Percentiles rank a stretch among this genome's conserved stretches.
These are phyloP conservation scores for Nakazawaea peltata DNA, from an alignment of 805 yeast genomes.

Conservation along the genomic window DNA sequence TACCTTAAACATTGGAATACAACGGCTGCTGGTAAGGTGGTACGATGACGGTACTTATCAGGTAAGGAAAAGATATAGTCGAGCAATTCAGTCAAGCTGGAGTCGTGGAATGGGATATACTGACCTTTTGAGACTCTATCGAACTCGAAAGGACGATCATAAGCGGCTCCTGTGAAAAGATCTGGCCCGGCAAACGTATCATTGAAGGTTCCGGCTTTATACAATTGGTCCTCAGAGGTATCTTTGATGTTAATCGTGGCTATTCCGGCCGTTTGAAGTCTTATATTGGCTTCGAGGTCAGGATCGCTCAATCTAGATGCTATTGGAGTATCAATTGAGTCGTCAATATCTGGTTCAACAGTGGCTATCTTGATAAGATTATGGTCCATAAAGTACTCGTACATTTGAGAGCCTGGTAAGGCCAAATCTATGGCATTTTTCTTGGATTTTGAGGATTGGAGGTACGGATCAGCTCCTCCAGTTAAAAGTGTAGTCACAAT, in stretches of 20 bases:
- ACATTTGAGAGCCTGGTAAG: slow-evolving; percentile 46
- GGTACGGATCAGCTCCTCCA: slow-evolving; percentile 55
- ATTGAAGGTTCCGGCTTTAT: slow-evolving; percentile 21
- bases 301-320: slow-evolving; percentile 14
- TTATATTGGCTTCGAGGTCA: slow-evolving; percentile 26
- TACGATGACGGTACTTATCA: slow-evolving; percentile 35
- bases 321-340: slow-evolving; percentile 9
- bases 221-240: slow-evolving; percentile 13
- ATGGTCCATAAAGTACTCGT: slow-evolving; percentile 34
- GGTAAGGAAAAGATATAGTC: slow-evolving; percentile 40
- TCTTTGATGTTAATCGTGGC: slow-evolving; percentile 15
- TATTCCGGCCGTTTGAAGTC: slow-evolving; percentile 31
- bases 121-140: slow-evolving; percentile 47
- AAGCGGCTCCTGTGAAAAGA: slow-evolving; percentile 3
- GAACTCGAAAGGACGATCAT: slow-evolving; percentile 42
- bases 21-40: slow-evolving; percentile 60
- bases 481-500: slow-evolving; percentile 51
- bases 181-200: too few relatives aligned
- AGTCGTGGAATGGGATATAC: slow-evolving; percentile 53
- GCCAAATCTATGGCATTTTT: slow-evolving; percentile 53
- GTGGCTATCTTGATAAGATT: slow-evolving; percentile 23
- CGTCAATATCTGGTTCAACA: slow-evolving; percentile 1
- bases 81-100: slow-evolving; percentile 40
- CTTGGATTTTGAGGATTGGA: slow-evolving; percentile 24
- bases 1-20: slow-evolving; percentile 65